Evolutionary conservation across 108 stramenopile species (phyloP), one percentile per base, ranked within the genome.

Genomic region (Stephanodiscus triporus): DNA sequence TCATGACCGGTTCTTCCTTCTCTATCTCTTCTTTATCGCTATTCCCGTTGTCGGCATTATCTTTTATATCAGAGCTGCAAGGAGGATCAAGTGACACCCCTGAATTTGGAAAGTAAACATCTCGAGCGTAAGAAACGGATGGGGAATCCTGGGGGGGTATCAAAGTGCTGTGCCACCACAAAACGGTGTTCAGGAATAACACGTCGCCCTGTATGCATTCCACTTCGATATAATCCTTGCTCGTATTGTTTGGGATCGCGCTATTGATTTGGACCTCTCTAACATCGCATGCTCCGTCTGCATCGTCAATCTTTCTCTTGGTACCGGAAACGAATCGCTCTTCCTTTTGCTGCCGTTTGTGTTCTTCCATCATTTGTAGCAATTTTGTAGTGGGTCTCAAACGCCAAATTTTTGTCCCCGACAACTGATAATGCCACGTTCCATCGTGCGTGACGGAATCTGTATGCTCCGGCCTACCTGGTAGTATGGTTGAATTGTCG

Each of bases 101-200:
- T 19, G 58, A 14, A 17, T 64, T 73, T 30, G 73, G 19, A 42
- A 89, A 80, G 67, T 80, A 89, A 55, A 96, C 83, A 80, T 96
- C 95, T 50, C 93, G 69, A 9, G 95, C 95, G 81, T 93, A 93
- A 2, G 91, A 92, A 30, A 94, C 86, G 24, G 89, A 93, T 9
- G 91, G 91, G 9, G 57, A 61, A 10, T 70, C 36, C 50, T 90
- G 88, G 6, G 76, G 37, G 11, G 93, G 93, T 43, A 96, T 70
- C 6, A 77, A 54, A n/a, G 95, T 96, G 48, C 86, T 85, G 75
- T 96, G 95, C 82, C 86, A 92, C 95, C 95, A 96, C 9, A 96
- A 68, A 16, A 80, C 48, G 3, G 95, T 96, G 66, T 96, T 96
- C 20, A 96, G 63, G 10, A 92, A 43, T 8, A 96, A 54, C 0